Percentiles rank a stretch among this genome's conserved stretches.
Conservation (phyloP, 1,284 basidiomycete genomes). For the Marasmius fiardii region DNA sequence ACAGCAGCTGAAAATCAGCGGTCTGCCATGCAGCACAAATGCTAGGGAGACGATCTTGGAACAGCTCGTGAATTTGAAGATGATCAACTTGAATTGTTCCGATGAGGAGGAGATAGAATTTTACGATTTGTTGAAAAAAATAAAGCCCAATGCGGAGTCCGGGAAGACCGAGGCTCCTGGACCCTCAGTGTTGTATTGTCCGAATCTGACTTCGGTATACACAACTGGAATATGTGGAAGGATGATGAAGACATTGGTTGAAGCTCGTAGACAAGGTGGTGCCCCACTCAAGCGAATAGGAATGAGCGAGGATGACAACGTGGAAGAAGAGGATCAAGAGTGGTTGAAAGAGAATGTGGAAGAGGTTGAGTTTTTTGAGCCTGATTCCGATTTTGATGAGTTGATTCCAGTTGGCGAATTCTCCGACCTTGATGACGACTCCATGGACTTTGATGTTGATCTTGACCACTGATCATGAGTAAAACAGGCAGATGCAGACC, state of each 20-base stretch:
- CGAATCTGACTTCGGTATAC: slow-evolving; percentile 40
- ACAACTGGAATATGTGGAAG: slow-evolving; percentile 39
- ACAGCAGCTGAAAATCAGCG: slow-evolving; percentile 45
- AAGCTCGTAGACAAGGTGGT: slow-evolving; percentile 34
- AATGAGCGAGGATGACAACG: slow-evolving; percentile 37
- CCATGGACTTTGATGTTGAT: slow-evolving; percentile 17
- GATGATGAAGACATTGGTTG: slow-evolving; percentile 41
- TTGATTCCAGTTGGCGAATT: slow-evolving; percentile 18
- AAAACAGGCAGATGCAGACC: no score
- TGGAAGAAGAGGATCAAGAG: slow-evolving; percentile 31
- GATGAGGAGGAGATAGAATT: slow-evolving; percentile 30
- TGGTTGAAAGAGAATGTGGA: slow-evolving; percentile 48
- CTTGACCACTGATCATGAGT: no score
- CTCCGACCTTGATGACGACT: slow-evolving; percentile 19
- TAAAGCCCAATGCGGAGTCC: slow-evolving; percentile 8
- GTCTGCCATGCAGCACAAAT: slow-evolving; percentile 36
- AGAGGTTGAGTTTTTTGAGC: slow-evolving; percentile 45
- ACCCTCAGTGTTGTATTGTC: slow-evolving; percentile 28
- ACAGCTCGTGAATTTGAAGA: slow-evolving; percentile 40
- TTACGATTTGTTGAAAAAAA: slow-evolving; percentile 33
- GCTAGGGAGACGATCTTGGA: slow-evolving; percentile 35
- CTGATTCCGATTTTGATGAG: slow-evolving; percentile 38
- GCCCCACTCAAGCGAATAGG: slow-evolving; percentile 41
- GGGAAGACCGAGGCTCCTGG: slow-evolving; percentile 4
- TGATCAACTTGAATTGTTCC: slow-evolving; percentile 42